Evolutionary conservation across 2,329 filamentous ascomycete genomes (phyloP), one percentile per base, ranked within the genome.

Genomic region (Trichothecium roseum): DNA sequence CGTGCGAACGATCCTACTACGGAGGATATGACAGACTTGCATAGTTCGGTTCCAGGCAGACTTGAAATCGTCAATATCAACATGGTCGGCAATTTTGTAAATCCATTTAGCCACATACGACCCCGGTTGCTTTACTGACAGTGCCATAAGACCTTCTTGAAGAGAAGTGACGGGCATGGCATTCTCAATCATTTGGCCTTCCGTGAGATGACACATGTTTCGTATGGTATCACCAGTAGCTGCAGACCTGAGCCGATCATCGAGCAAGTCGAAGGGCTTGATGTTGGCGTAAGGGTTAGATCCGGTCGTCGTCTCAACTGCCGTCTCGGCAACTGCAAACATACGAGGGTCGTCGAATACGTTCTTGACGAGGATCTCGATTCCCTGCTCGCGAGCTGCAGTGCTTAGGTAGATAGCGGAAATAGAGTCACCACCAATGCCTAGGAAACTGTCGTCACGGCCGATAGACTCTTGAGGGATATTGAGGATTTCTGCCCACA

Each of bases 101-200:
- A 46, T 36, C 28, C 36, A 41, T 8, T 45, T 40, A 4, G 41
- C 37, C 4, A 48, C 35, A 32, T 50, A 50, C 13, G 41, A 42
- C 2, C 47, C 45, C 0, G 44, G 39, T 3, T 44, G 41, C 16
- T 47, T 49, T 3, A 41, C 41, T 8, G 45, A 42, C 17, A 49
- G 42, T 5, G 45, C 47, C 32, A 64, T 48, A 2, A 64, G 49
- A 6, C 56, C 57, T 40, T 59, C 56, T 32, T 64, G 60, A 2
- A 63, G 45, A 4, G 53, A 45, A 6, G 56, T 56, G 40, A 54
- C 57, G 7, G 59, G 60, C 31, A 57, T 61, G 4, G 55, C 42
- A 32, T 64, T 54, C 18, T 55, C 41, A 13, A 55, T 38, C 4
- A 30, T 31, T 22, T 36, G 27, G 17, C 27, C 13, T 6, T 6